A percentile compares a stretch with the other conserved stretches of the same genome.
Conservation (phyloP, 1,139 yeast genomes). For the Kazachstania sp. region DNA sequence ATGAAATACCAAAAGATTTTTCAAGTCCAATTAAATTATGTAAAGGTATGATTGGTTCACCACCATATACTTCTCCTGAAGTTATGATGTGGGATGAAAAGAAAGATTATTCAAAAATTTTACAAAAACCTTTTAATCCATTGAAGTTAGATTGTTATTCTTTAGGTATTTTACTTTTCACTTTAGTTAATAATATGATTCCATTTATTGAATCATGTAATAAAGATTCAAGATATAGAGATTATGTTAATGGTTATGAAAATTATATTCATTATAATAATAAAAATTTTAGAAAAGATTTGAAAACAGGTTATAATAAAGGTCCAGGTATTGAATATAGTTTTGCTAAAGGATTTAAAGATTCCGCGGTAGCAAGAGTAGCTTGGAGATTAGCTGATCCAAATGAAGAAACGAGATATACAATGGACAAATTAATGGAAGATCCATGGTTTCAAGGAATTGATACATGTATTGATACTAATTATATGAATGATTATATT, state of each 20-base stretch:
- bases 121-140: constrained; percentile 47
- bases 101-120: constrained; percentile 19
- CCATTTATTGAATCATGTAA: constrained; percentile 50
- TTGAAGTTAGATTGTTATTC: constrained; percentile 67
- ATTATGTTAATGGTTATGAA: constrained; percentile 45
- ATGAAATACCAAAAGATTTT: constrained; percentile 45
- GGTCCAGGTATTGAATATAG: constrained; percentile 65
- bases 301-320: constrained; percentile 27
- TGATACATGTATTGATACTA: constrained; percentile 44
- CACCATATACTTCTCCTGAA: constrained; percentile 75
- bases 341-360: constrained; percentile 53
- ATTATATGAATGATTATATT: background rate
- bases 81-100: constrained; percentile 44
- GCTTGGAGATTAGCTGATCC: constrained; percentile 77
- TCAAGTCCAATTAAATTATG: constrained; percentile 39
- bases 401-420: constrained; percentile 43
- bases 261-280: constrained; percentile 39
- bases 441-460: constrained; percentile 59
- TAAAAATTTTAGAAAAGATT: constrained; percentile 39
- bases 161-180: constrained; percentile 55
- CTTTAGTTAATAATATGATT: constrained; percentile 46
- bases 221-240: constrained; percentile 47
- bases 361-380: constrained; percentile 52
- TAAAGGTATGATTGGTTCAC: constrained; percentile 55
- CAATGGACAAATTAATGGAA: constrained; percentile 43